phyloP scores from a whole-genome alignment of 768 basidiomycete genomes.

The Brasilioporus rufonigricans region DNA sequence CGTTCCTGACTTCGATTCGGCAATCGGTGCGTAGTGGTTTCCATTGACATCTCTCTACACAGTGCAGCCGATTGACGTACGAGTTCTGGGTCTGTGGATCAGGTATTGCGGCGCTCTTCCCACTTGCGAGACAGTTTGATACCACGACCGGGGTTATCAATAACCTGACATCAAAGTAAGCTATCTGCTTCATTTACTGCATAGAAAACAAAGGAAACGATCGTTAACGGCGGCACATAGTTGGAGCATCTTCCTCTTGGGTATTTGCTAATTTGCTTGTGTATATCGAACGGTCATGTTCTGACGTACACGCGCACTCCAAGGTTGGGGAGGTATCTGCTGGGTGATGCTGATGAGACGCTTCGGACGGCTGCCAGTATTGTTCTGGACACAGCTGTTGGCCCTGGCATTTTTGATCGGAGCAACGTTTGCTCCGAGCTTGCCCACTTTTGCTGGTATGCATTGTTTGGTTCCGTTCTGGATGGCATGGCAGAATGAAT shows the following conservation, averaged over 20 bases:
- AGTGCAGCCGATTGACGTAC: neutral
- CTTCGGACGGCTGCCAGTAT: conserved; percentile 28
- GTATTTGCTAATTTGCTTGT: conserved; percentile 17
- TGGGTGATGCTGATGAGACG: conserved; percentile 32
- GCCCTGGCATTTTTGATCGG: conserved; percentile 48
- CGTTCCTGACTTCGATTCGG: conserved; percentile 54
- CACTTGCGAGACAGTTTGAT: conserved; percentile 41
- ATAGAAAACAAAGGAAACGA: neutral
- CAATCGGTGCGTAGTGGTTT: conserved; percentile 37
- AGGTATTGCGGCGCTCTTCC: conserved; percentile 52
- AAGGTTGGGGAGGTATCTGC: conserved; percentile 32
- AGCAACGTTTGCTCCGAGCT: conserved; percentile 48
- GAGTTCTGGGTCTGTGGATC: neutral
- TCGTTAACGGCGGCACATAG: conserved; percentile 12
- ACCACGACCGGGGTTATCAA: conserved; percentile 50
- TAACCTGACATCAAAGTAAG: conserved; percentile 45
- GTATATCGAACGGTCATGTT: neutral
- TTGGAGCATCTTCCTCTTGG: conserved; percentile 50
- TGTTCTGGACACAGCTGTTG: conserved; percentile 38
- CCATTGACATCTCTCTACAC: no score
- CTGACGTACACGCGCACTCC: conserved; percentile 3
- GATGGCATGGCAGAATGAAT: neutral
- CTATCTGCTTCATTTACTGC: neutral
- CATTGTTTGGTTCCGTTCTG: neutral
- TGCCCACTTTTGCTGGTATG: conserved; percentile 46